Evolutionary conservation across 768 basidiomycete genomes (phyloP), one percentile per base, ranked within the genome.

Genomic region (Termitomyces titanicus): DNA sequence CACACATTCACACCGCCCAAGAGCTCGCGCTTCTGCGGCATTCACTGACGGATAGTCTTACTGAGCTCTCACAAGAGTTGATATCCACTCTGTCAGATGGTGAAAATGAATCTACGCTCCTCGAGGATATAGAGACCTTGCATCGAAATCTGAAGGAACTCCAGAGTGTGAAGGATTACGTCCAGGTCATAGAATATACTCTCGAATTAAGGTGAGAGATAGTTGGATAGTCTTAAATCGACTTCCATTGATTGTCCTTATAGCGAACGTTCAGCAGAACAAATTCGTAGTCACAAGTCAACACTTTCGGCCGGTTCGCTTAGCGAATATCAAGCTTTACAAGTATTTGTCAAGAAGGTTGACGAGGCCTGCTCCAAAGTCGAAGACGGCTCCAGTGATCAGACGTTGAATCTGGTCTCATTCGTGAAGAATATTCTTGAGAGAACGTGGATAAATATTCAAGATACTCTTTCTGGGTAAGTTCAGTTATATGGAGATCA

Each of bases 91-190:
- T 82, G 27, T 73, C 75, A 11, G 78, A 76, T 13, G 76, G 73
- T 42, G 75, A 78, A 10, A 71, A 67, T n/a, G 61, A 70, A 40
- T 74, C 85, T 3, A 92, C 87, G 0, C 71, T 98, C 5, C 74
- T 96, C 10, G 89, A 94, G 68, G 88, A 91, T 43, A 76, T 98
- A 56, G 91, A 96, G 65, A 80, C 77, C 0, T 70, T 95, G 59
- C 92, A 95, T 64, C 76, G 84, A 44, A 84, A 81, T 63, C 64
- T 96, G 62, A 86, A 84, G 66, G 87, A 93, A 64, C 76, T 97
- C 37, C 79, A 90, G 62, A 82, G 81, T 56, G 83, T 94, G 20
- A 83, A 83, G 63, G 77, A 79, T 24, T 97, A 96, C 70, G 84
- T 90, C 10, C 81, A 83, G 47, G 74, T 94, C 13, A 74, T 94